phyloP scores from a whole-genome alignment of 345 rosid species.

The Eutrema heterophyllum region DNA sequence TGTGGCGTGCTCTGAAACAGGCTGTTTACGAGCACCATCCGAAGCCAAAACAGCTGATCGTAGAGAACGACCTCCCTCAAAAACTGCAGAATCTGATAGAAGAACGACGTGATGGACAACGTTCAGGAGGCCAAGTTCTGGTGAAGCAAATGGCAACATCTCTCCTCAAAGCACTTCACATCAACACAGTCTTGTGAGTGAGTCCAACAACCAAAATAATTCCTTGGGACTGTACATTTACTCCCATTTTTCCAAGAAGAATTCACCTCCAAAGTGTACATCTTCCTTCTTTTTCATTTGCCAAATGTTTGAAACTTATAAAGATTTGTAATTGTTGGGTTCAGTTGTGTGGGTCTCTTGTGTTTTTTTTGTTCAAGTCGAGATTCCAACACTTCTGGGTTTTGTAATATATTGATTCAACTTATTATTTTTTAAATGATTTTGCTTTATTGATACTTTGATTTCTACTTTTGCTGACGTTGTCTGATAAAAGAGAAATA shows the following conservation, averaged over 20 bases:
- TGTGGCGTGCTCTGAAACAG: constrained; percentile 28
- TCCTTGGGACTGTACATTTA: neutral
- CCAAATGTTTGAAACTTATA: neutral
- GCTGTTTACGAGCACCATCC: constrained; percentile 99
- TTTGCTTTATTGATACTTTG: neutral
- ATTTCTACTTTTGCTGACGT: neutral
- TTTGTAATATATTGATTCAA: neutral
- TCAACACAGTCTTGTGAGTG: constrained; percentile 85
- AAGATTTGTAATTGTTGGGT: constrained; percentile 16
- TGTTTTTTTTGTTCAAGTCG: neutral
- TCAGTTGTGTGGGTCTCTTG: constrained; percentile 8
- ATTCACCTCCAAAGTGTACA: neutral
- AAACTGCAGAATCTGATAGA: constrained; percentile 83
- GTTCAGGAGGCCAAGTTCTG: constrained; percentile 93
- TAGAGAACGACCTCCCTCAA: constrained; percentile 88
- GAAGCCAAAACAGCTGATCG: constrained; percentile 89
- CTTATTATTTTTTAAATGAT: neutral
- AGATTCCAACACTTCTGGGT: neutral
- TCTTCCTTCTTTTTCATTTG: neutral
- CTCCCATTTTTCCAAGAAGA: constrained; percentile 9
- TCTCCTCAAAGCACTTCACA: constrained; percentile 89
- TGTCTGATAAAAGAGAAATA: neutral
- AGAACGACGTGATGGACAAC: constrained; percentile 94
- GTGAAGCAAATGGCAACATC: constrained; percentile 99
- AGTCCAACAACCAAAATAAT: neutral